Conservation (phyloP, 2,329 filamentous ascomycete species). For the Cercospora sojina region DNA sequence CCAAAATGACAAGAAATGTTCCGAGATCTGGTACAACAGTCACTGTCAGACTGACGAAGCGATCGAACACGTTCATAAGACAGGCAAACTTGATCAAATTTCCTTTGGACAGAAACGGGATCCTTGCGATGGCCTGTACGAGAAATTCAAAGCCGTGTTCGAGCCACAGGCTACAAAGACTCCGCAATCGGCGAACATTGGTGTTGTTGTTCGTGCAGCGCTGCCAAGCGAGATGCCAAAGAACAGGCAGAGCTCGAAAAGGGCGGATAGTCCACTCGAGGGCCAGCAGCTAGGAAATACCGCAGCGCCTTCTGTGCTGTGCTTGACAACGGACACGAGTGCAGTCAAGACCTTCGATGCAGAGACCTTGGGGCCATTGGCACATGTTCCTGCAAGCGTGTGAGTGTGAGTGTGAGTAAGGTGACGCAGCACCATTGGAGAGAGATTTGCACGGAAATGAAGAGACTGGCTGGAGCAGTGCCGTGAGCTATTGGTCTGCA, state of each 20-base stretch:
- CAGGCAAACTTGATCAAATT: slow-evolving; percentile 57
- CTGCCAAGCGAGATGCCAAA: slow-evolving; percentile 10
- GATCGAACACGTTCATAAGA: slow-evolving; percentile 59
- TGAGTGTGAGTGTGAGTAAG: neutral
- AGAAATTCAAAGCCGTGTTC: slow-evolving; percentile 67
- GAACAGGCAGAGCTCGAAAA: neutral
- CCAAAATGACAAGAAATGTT: slow-evolving; percentile 30
- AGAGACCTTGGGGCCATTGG: slow-evolving; percentile 68
- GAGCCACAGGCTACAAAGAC: slow-evolving; percentile 26
- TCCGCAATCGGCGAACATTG: slow-evolving; percentile 52
- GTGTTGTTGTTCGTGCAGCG: slow-evolving; percentile 58
- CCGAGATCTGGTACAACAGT: slow-evolving; percentile 67
- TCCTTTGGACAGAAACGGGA: slow-evolving; percentile 72
- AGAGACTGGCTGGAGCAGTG: neutral
- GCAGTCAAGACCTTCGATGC: slow-evolving; percentile 63
- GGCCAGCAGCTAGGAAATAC: neutral
- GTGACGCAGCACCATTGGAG: neutral
- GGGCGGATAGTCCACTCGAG: slow-evolving; percentile 21
- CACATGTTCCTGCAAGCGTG: neutral
- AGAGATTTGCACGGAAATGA: neutral
- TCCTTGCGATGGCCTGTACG: slow-evolving; percentile 70
- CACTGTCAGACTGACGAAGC: slow-evolving; percentile 65
- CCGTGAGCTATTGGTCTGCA: neutral
- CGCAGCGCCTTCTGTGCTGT: slow-evolving; percentile 39
- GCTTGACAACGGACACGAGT: slow-evolving; percentile 62